Base-by-base conservation (phyloP, 2,329 filamentous ascomycete species). In the Epichloe uncinata region DNA sequence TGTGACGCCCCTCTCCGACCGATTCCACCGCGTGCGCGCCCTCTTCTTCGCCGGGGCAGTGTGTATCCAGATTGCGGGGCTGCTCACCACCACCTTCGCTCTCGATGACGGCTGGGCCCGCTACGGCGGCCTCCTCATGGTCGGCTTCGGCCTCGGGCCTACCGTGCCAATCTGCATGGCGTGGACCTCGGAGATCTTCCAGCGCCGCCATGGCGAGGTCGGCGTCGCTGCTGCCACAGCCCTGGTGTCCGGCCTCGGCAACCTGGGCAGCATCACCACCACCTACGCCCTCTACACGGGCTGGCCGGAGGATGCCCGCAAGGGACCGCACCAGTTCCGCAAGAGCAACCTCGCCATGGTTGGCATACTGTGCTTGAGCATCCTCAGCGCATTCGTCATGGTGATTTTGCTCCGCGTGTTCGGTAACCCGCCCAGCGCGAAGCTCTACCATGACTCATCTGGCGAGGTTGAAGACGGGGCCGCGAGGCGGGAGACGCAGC, bases 121-220 rank as follows among this genome's bases (percentile, higher is more conserved):
- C 41, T 95, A 95, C 62, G 87, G 85, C 45, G 89, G 89, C 4
- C 78, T 95, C n/a, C 71, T 95, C 47, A 83, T 95, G 69, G 84
- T 95, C 36, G 89, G 89, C 4, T 95, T 95, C 60, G 89, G 89
- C 0, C 81, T 95, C 2, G 89, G 89, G 1, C 89, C 89, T 3
- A 95, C 89, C 0, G 88, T 95, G 1, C 89, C 89, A 11, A 91
- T 91, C 60, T 91, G 86, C 65, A 95, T 95, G 89, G 84, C 88
- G 36, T 95, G 89, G 89, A 88, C 86, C 34, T 87, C 82, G 54
- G 86, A 95, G 67, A 84, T 95, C 61, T 95, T 95, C 72, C 88
- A 95, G 68, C 78, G 78, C 34, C 84, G 89, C 12, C 89, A 95
- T 61, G 87, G 89, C 44, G 89, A 95, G 66, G 87, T 95, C 20